Evolutionary conservation across 2,329 filamentous ascomycete species (phyloP).

Genomic region (Tolypocladium tropicale): DNA sequence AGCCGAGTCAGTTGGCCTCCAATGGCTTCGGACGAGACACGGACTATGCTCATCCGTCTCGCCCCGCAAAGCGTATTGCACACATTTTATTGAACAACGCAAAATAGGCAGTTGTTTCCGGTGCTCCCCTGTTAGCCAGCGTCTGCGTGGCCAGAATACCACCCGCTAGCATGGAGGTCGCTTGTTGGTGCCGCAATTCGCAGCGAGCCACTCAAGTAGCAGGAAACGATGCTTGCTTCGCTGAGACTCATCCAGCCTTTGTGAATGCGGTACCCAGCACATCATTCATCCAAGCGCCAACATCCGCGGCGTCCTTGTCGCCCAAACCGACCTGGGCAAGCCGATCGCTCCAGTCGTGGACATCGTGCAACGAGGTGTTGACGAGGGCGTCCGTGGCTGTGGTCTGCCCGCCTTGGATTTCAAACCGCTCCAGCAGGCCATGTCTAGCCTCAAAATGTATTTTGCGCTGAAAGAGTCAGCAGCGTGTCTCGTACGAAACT

Average conservation of each 20-base stretch:
- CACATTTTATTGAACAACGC: too few species aligned
- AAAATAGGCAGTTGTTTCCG: too few species aligned
- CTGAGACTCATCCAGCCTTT: background rate
- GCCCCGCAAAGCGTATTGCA: too few species aligned
- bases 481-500: background rate
- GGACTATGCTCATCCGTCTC: too few species aligned
- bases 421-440: slow-evolving; percentile 23
- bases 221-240: too few species aligned
- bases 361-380: slow-evolving; percentile 6
- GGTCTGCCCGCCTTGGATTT: slow-evolving; percentile 10
- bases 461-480: slow-evolving; percentile 12
- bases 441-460: slow-evolving; percentile 26
- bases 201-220: background rate
- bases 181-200: background rate
- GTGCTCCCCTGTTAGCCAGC: too few species aligned
- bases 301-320: slow-evolving; percentile 9
- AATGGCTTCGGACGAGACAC: too few species aligned
- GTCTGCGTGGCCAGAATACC: too few species aligned
- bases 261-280: slow-evolving; percentile 20
- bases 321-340: slow-evolving; percentile 15
- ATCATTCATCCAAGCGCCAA: slow-evolving; percentile 20
- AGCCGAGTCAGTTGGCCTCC: too few species aligned
- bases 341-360: slow-evolving; percentile 15
- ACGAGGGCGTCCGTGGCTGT: background rate
- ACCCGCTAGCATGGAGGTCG: too few species aligned